Evolutionary conservation across 768 basidiomycete species (phyloP).

Genomic region (Polyporus arcularius): DNA sequence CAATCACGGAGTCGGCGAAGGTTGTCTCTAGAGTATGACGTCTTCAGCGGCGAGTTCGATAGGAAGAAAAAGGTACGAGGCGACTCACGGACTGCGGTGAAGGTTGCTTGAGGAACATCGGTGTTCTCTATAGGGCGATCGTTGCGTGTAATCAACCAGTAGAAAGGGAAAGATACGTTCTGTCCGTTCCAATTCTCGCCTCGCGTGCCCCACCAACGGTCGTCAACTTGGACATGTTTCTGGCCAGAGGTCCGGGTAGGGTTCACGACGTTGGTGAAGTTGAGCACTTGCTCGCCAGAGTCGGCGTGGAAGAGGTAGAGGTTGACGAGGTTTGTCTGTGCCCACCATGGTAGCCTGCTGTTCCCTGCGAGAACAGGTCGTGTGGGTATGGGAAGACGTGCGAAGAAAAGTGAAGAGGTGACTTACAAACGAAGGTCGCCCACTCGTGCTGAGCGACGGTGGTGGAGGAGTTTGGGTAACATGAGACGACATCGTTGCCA

Average conservation of each 20-base stretch:
- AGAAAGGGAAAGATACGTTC: constrained; percentile 68
- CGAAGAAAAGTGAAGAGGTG: constrained; percentile 15
- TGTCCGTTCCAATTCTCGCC: constrained; percentile 48
- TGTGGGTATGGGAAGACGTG: constrained; percentile 14
- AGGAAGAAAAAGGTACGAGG: background rate
- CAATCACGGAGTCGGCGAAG: constrained; percentile 62
- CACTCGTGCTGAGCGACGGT: constrained; percentile 71
- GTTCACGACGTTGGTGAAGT: constrained; percentile 42
- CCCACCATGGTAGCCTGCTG: constrained; percentile 64
- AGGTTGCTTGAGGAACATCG: constrained; percentile 67
- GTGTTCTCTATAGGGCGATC: constrained; percentile 58
- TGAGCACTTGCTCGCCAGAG: constrained; percentile 51
- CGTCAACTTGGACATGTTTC: constrained; percentile 60
- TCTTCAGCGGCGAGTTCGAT: constrained; percentile 9
- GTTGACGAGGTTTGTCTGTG: constrained; percentile 65
- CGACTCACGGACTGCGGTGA: constrained; percentile 77
- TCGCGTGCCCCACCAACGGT: constrained; percentile 60
- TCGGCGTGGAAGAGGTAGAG: constrained; percentile 80
- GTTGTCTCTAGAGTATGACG: constrained; percentile 61
- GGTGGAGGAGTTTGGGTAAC: constrained; percentile 63
- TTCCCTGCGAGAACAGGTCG: constrained; percentile 58
- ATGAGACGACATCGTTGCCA: constrained; percentile 75
- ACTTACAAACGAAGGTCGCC: constrained; percentile 81
- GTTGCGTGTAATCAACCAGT: constrained; percentile 72
- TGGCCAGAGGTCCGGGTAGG: constrained; percentile 57